phyloP scores from a whole-genome alignment of 108 stramenopile genomes.

The Fistulifera pelliculosa region DNA sequence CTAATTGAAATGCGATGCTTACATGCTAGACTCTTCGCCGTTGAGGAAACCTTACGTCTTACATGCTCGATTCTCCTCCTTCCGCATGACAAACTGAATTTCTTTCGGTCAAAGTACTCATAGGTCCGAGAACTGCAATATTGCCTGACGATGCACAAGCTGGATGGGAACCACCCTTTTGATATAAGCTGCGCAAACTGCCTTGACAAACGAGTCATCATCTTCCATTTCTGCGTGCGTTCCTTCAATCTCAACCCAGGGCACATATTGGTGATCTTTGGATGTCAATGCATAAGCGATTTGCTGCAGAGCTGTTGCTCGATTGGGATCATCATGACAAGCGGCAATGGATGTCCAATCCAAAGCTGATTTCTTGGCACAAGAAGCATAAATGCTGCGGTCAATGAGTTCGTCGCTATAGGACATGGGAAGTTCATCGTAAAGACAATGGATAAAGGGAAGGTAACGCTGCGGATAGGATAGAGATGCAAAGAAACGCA shows the following conservation, averaged over 20 bases:
- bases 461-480: constrained; percentile 10
- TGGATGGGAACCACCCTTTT: constrained; percentile 16
- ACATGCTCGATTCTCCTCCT: no score
- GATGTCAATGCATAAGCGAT: constrained; percentile 12
- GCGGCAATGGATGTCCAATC: neutral
- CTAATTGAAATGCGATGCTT: no score
- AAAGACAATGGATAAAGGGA: constrained; percentile 11
- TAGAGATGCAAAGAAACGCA: constrained; percentile 8
- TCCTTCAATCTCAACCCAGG: constrained; percentile 13
- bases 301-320: neutral
- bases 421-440: constrained; percentile 8
- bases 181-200: constrained; percentile 9
- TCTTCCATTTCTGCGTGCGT: constrained; percentile 4
- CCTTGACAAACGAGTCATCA: constrained; percentile 3
- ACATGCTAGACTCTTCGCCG: no score
- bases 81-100: no score
- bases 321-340: constrained; percentile 8
- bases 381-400: constrained; percentile 3
- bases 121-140: no score
- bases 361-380: constrained; percentile 2
- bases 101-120: no score
- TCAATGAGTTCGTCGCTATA: constrained; percentile 8
- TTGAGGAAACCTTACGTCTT: no score
- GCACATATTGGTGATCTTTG: constrained; percentile 14
- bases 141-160: no score